Conservation (phyloP, 1,284 basidiomycete genomes). For the Lignosus rhinocerotis region DNA sequence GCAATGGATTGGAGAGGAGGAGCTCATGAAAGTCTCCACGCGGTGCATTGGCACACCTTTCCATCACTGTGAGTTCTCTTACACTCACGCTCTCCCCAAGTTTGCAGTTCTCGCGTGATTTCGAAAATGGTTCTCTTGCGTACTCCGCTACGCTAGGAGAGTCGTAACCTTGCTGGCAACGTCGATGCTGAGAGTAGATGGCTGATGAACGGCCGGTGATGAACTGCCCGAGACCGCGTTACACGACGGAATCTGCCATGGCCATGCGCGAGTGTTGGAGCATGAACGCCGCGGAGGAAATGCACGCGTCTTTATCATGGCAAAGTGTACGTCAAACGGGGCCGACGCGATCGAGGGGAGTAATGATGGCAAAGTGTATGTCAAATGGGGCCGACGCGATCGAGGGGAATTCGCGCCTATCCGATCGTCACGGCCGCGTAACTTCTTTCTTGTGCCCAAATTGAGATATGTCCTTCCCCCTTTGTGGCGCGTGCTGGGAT, state of each 20-base stretch:
- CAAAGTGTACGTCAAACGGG: conserved; percentile 1
- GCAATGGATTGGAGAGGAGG: conserved; percentile 50
- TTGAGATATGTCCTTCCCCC: background rate
- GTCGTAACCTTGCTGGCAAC: too few relatives aligned
- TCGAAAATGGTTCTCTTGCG: too few relatives aligned
- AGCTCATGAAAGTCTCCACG: conserved; percentile 34
- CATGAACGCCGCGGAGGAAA: background rate
- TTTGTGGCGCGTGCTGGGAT: background rate
- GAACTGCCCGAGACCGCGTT: background rate
- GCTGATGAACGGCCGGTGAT: background rate
- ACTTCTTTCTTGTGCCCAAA: background rate
- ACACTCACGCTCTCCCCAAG: background rate
- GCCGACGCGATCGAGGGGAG: conserved; percentile 4
- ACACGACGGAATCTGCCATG: background rate
- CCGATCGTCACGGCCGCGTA: conserved; percentile 1
- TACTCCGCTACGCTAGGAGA: too few relatives aligned
- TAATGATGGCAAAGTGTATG: conserved; percentile 1
- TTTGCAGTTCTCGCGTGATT: too few relatives aligned
- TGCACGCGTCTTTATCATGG: background rate
- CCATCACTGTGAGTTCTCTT: conserved; percentile 31
- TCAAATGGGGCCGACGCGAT: background rate
- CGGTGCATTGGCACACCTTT: conserved; percentile 33
- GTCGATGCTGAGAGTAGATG: background rate
- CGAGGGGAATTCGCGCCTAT: conserved; percentile 1
- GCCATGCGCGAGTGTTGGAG: background rate